These are phyloP conservation scores for Lentinula novae-zelandiae DNA, from an alignment of 1,284 basidiomycete species.

Conservation along the genomic window DNA sequence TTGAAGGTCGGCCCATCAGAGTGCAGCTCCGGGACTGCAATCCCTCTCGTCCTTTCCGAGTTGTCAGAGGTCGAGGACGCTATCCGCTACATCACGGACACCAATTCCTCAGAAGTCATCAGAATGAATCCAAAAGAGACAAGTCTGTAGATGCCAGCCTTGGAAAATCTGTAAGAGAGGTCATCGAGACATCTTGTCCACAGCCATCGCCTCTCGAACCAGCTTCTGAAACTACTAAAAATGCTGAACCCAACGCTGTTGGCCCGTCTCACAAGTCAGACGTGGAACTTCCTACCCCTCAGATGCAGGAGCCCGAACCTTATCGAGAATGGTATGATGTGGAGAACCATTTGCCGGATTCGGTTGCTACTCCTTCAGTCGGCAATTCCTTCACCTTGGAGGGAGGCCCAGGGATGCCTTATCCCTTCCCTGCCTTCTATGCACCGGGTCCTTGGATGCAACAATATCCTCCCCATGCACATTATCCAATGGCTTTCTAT, in stretches of 20 bases:
- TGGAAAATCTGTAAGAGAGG: neutral
- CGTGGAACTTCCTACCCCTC: neutral
- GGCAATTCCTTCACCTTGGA: conserved; percentile 23
- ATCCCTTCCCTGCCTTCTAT: conserved; percentile 15
- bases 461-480: conserved; percentile 37
- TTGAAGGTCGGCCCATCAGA: conserved; percentile 65
- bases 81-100: conserved; percentile 25
- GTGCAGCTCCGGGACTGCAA: conserved; percentile 65
- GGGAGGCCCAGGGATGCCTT: conserved; percentile 24
- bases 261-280: neutral
- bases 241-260: neutral
- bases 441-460: conserved; percentile 48
- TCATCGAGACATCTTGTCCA: neutral
- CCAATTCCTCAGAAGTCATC: conserved; percentile 24
- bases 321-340: conserved; percentile 19
- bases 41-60: conserved; percentile 44
- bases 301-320: conserved; percentile 1
- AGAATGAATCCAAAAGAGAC: neutral
- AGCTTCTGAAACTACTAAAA: neutral
- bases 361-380: conserved; percentile 12
- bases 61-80: conserved; percentile 26
- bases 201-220: neutral
- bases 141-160: neutral
- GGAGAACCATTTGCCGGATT: neutral
- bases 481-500: conserved; percentile 49